Conservation (phyloP, 768 basidiomycete species). For the Crepidotus variabilis region DNA sequence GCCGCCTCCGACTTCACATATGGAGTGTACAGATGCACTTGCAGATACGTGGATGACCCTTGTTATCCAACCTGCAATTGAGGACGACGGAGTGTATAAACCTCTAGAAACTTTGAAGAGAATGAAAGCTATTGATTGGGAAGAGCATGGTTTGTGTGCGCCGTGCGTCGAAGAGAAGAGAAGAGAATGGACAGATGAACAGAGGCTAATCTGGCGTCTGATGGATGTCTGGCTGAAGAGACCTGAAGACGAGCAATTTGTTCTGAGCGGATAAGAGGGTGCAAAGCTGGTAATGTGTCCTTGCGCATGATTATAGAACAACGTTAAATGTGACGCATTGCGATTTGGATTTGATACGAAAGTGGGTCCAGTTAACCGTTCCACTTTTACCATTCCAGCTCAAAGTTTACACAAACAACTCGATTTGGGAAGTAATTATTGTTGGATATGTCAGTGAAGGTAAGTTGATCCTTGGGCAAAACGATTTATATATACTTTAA, state of each 20-base stretch:
- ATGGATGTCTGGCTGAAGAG: conserved; percentile 51
- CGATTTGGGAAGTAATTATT: neutral
- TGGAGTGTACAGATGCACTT: conserved; percentile 69
- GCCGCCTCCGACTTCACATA: conserved; percentile 63
- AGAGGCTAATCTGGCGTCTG: conserved; percentile 52
- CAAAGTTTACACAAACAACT: neutral
- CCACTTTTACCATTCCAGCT: neutral
- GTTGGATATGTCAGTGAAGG: neutral
- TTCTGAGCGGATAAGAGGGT: neutral
- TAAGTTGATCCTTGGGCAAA: too few relatives aligned
- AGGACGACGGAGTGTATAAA: conserved; percentile 57
- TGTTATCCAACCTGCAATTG: conserved; percentile 66
- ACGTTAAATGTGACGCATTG: too few relatives aligned
- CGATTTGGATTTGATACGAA: neutral
- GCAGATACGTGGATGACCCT: conserved; percentile 70
- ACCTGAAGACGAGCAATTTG: neutral
- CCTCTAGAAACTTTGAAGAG: conserved; percentile 69
- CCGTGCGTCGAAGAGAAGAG: conserved; percentile 56
- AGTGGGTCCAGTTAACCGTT: neutral
- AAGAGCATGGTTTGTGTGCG: conserved; percentile 49
- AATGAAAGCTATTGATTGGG: conserved; percentile 61
- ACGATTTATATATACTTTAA: too few relatives aligned
- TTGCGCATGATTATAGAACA: too few relatives aligned
- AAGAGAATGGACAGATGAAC: conserved; percentile 65
- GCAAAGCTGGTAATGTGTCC: neutral